A percentile compares a stretch with the other conserved stretches of the same genome.
Conservation (phyloP, 305 asterid genomes). For the Fraxinus platypoda region DNA sequence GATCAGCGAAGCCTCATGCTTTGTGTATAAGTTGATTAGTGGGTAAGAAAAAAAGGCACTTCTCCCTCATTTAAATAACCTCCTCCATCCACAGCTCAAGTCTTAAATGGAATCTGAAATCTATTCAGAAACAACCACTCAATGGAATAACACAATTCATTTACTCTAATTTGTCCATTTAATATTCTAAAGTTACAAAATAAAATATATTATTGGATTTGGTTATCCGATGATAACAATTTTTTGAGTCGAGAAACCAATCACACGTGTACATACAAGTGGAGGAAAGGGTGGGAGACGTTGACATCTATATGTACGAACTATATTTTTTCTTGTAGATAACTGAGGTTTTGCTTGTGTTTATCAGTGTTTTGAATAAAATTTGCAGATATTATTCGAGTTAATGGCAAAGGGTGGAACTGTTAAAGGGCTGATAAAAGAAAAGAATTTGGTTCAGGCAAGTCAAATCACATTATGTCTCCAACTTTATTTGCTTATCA, state of each 20-base stretch:
- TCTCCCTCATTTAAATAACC: background rate
- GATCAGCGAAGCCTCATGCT: background rate
- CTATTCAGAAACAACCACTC: background rate
- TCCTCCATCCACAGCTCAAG: background rate
- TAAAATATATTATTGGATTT: background rate
- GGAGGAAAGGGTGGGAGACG: background rate
- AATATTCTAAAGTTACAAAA: background rate
- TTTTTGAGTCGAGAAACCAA: background rate
- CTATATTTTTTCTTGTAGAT: background rate
- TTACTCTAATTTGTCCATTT: background rate
- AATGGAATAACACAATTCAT: background rate
- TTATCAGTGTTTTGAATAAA: conserved; percentile 8
- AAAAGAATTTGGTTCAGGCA: conserved; percentile 94
- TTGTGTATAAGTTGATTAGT: background rate
- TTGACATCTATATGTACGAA: background rate
- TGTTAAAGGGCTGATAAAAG: conserved; percentile 82
- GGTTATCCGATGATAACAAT: background rate
- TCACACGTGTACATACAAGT: background rate
- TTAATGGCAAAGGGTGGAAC: conserved; percentile 91
- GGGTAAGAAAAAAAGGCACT: background rate
- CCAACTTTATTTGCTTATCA: conserved; percentile 3
- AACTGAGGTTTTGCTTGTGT: background rate
- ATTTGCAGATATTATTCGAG: conserved; percentile 78
- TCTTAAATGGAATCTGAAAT: background rate
- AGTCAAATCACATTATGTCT: conserved; percentile 30